Evolutionary conservation across 129 eudicot species (phyloP).

Genomic region (Flaveria robusta): DNA sequence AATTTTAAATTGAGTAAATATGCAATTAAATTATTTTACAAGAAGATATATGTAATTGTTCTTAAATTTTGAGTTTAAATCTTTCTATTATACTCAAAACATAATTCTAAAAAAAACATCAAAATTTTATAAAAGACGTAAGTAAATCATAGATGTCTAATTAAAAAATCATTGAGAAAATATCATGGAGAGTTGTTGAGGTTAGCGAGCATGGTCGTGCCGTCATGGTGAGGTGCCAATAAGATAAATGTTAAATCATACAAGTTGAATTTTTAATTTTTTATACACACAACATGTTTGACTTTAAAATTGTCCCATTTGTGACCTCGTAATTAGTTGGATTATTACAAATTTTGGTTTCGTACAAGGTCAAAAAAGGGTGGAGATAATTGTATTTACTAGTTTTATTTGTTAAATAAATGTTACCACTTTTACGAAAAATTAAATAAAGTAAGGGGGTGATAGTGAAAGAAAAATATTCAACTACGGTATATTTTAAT

Average conservation of each 20-base stretch:
- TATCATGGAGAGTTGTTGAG: background rate
- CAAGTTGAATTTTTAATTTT: background rate
- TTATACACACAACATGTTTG: background rate
- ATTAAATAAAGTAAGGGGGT: background rate
- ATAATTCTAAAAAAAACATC: too few species aligned
- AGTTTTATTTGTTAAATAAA: background rate
- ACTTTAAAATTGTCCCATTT: background rate
- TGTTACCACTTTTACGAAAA: background rate
- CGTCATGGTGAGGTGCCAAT: constrained; percentile 3
- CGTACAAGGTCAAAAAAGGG: background rate
- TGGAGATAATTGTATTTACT: background rate
- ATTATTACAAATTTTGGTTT: background rate
- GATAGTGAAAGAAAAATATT: background rate
- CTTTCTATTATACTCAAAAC: too few species aligned
- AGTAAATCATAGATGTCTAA: too few species aligned
- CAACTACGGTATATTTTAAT: background rate
- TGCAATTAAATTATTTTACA: too few species aligned
- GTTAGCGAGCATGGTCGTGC: constrained; percentile 15
- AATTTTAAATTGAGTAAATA: too few species aligned
- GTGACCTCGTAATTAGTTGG: too few species aligned
- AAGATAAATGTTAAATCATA: background rate
- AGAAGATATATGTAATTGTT: too few species aligned
- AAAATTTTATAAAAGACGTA: too few species aligned
- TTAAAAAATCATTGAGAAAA: background rate
- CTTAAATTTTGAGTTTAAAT: too few species aligned